These are phyloP conservation scores for Eucalyptus leucophloia DNA, from an alignment of 345 rosid species.

Conservation along the genomic window DNA sequence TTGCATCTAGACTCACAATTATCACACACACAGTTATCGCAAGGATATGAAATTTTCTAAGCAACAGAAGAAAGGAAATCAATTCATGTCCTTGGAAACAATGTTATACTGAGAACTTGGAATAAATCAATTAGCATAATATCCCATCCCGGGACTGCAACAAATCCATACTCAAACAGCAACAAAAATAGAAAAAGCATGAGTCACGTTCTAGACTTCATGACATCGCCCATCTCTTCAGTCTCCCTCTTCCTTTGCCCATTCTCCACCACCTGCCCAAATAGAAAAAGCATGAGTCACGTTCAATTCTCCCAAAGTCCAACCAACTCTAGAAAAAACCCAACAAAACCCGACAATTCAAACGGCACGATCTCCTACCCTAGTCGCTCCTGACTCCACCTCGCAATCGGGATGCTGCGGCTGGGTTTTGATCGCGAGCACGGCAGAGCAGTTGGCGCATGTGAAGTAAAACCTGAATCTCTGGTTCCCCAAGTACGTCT, in stretches of 20 bases:
- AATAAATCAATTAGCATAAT: too few relatives aligned
- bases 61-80: too few relatives aligned
- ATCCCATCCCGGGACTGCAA: too few relatives aligned
- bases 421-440: constrained; percentile 74
- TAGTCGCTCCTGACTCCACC: constrained; percentile 71
- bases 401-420: constrained; percentile 88
- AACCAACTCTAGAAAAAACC: background rate
- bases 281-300: background rate
- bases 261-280: background rate
- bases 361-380: background rate
- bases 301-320: background rate
- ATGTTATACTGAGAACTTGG: too few relatives aligned
- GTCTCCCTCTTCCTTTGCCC: background rate
- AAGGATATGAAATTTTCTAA: too few relatives aligned
- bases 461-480: constrained; percentile 85
- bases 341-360: background rate
- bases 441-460: constrained; percentile 89
- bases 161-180: too few relatives aligned
- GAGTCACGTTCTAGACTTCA: background rate
- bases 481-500: constrained; percentile 87
- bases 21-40: too few relatives aligned
- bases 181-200: too few relatives aligned
- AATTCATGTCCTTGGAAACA: too few relatives aligned
- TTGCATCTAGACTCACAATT: too few relatives aligned
- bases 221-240: background rate